A percentile compares a stretch with the other conserved stretches of the same genome.
phyloP scores from a whole-genome alignment of 139 green algal genomes.

The Tetraselmis chui region DNA sequence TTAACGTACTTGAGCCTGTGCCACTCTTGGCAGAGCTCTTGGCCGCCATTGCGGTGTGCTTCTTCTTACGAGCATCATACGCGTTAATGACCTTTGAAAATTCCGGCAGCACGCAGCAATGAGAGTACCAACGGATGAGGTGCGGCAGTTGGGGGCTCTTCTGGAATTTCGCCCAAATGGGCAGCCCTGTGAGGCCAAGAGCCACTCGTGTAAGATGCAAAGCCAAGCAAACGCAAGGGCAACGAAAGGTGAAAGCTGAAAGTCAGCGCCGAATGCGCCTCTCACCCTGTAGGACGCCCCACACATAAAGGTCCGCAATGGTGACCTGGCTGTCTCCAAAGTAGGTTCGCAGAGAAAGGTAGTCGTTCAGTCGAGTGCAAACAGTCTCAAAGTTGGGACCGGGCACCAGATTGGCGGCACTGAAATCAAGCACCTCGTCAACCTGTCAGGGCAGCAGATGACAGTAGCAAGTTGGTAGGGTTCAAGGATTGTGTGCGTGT shows the following conservation, averaged over 20 bases:
- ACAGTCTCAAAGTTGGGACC: conserved; percentile 55
- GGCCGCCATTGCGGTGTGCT: conserved; percentile 19
- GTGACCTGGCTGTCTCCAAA: conserved; percentile 70
- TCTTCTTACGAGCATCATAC: conserved; percentile 25
- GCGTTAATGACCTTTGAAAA: conserved; percentile 34
- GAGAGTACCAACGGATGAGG: conserved; percentile 75
- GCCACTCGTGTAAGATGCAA: not conserved
- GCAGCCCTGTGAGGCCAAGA: conserved; percentile 22
- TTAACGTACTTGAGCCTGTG: not conserved
- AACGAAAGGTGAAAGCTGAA: not conserved
- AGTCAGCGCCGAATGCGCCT: conserved; percentile 3
- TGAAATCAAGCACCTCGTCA: conserved; percentile 78
- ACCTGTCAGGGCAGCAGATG: conserved; percentile 38
- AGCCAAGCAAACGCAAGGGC: not conserved
- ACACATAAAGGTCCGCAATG: conserved; percentile 79
- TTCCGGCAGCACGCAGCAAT: conserved; percentile 34
- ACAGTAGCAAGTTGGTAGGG: too few relatives aligned
- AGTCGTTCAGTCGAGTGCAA: conserved; percentile 54
- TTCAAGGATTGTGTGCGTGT: too few relatives aligned
- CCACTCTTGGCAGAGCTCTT: conserved; percentile 12
- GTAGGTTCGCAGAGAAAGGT: conserved; percentile 73
- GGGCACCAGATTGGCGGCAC: conserved; percentile 35
- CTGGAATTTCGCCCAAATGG: conserved; percentile 64
- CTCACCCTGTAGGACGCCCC: conserved; percentile 63
- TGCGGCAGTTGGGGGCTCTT: conserved; percentile 44